A percentile compares a stretch with the other conserved stretches of the same genome.
Evolutionary conservation across 176 grass and related monocot genomes (phyloP).

Genomic region (Paspalum vaginatum): DNA sequence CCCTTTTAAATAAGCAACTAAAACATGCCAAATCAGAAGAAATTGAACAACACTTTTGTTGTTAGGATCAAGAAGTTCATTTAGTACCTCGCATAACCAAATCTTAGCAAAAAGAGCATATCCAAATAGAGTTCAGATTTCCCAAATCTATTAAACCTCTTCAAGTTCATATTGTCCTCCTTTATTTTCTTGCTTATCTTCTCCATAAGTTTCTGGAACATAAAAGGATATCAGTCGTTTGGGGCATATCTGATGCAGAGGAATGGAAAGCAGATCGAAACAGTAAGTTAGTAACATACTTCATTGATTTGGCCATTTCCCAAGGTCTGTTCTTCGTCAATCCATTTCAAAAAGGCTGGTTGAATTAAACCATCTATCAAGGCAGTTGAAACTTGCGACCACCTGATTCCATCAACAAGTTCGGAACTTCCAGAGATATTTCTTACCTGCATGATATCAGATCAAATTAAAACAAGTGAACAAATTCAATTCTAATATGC

Average conservation of each 20-base stretch:
- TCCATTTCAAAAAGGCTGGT: constrained; percentile 76
- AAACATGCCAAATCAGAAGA: not conserved
- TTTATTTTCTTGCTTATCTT: constrained; percentile 66
- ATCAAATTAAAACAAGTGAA: constrained; percentile 35
- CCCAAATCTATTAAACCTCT: constrained; percentile 76
- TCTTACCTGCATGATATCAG: constrained; percentile 63
- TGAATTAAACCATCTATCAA: constrained; percentile 60
- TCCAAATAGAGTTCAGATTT: constrained; percentile 83
- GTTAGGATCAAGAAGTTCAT: constrained; percentile 5
- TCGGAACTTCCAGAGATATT: constrained; percentile 54
- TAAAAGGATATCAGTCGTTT: constrained; percentile 47
- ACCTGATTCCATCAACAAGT: constrained; percentile 54
- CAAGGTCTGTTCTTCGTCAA: constrained; percentile 64
- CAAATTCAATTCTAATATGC: constrained; percentile 26
- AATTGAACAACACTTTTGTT: not conserved
- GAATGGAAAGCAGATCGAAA: constrained; percentile 16
- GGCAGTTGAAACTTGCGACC: constrained; percentile 51
- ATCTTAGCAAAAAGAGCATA: constrained; percentile 81
- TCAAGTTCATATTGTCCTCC: constrained; percentile 67
- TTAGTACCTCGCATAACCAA: constrained; percentile 82
- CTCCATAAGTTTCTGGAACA: constrained; percentile 66
- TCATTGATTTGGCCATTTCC: constrained; percentile 56
- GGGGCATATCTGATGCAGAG: not conserved
- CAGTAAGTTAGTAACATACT: constrained; percentile 40
- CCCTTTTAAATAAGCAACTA: not conserved